Percentiles rank a stretch among this genome's conserved stretches.
Conservation (phyloP, 2,329 filamentous ascomycete genomes). For the Monilinia laxa region DNA sequence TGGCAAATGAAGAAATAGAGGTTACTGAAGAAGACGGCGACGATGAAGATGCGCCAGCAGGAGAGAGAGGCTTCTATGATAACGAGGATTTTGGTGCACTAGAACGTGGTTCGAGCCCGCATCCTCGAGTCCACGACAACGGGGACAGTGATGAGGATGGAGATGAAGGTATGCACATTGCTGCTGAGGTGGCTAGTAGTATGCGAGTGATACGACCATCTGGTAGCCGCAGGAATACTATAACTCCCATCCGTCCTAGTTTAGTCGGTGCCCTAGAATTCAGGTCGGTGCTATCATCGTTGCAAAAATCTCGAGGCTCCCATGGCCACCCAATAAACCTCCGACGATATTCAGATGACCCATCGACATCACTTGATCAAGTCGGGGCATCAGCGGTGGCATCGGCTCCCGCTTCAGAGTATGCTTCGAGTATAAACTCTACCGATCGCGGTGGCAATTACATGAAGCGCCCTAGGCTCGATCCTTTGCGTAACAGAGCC, state of each 20-base stretch:
- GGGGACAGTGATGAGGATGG: conserved; percentile 49
- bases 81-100: conserved; percentile 39
- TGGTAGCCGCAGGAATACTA: conserved; percentile 66
- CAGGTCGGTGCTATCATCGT: conserved; percentile 80
- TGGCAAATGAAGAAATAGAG: conserved; percentile 52
- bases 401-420: conserved; percentile 42
- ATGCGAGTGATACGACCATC: conserved; percentile 81
- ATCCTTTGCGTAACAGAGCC: conserved; percentile 33
- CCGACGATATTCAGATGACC: conserved; percentile 67
- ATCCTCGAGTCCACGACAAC: conserved; percentile 44
- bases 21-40: conserved; percentile 65
- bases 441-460: conserved; percentile 31
- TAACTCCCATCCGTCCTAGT: conserved; percentile 87
- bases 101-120: conserved; percentile 40
- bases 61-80: conserved; percentile 38
- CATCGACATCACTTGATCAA: conserved; percentile 27
- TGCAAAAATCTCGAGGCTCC: conserved; percentile 78
- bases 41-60: conserved; percentile 50
- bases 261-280: conserved; percentile 93
- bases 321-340: conserved; percentile 67
- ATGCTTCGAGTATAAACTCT: conserved; percentile 45
- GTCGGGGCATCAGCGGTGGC: conserved; percentile 47
- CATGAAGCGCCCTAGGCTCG: conserved; percentile 23
- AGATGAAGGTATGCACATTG: conserved; percentile 63
- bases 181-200: conserved; percentile 83